Percentiles rank a stretch among this genome's conserved stretches.
phyloP scores from a whole-genome alignment of 768 basidiomycete species.

The Cyclocybe cylindracea region DNA sequence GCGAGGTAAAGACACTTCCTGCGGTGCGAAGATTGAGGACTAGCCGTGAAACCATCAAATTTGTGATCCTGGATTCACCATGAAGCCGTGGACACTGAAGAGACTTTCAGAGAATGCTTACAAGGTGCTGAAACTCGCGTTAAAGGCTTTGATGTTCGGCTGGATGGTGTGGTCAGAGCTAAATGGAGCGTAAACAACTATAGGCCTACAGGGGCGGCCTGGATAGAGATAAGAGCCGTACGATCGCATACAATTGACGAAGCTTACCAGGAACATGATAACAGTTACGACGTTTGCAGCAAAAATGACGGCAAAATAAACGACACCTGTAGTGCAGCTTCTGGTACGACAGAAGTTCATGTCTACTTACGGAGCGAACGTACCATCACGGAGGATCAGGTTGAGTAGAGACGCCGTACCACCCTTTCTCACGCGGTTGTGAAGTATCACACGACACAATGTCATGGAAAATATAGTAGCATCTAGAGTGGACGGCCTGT shows the following conservation, averaged over 20 bases:
- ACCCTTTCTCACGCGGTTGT: conserved; percentile 13
- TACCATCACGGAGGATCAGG: conserved; percentile 36
- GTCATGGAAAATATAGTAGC: conserved; percentile 31
- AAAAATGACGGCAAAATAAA: conserved; percentile 36
- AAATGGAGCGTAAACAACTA: neutral
- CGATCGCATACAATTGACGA: neutral
- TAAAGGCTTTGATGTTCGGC: conserved; percentile 36
- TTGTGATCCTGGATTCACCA: conserved; percentile 27
- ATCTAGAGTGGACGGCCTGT: conserved; percentile 17
- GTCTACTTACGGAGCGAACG: neutral
- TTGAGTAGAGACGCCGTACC: conserved; percentile 21
- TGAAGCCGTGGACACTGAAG: neutral
- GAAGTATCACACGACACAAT: conserved; percentile 23
- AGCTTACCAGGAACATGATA: conserved; percentile 31
- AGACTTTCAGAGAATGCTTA: conserved; percentile 11
- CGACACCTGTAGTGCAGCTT: conserved; percentile 20
- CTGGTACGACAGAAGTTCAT: neutral
- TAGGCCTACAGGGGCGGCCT: conserved; percentile 27
- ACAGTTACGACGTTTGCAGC: conserved; percentile 32
- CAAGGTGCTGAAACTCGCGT: conserved; percentile 40
- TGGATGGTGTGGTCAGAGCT: conserved; percentile 2
- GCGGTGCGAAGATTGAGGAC: conserved; percentile 33
- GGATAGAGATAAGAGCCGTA: neutral
- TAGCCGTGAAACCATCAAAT: conserved; percentile 37
- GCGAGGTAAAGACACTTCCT: neutral